Conservation (phyloP, 192 early-diverging fungal species). For the Jimgerdemannia lactiflua region DNA sequence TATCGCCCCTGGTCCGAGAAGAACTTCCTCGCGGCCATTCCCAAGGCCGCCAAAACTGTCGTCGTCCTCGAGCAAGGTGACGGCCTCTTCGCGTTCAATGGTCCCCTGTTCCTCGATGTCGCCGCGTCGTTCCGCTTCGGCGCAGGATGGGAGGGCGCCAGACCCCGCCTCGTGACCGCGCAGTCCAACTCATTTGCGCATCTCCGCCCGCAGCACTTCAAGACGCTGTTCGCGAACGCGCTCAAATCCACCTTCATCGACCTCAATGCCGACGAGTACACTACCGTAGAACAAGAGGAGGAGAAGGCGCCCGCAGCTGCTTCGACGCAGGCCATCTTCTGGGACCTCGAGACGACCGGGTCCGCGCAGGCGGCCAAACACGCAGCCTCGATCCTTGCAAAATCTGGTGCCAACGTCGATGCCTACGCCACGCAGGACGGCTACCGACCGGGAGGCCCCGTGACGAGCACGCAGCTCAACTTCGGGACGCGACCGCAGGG, state of each 20-base stretch:
- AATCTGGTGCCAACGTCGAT: conserved; percentile 32
- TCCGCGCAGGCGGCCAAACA: conserved; percentile 15
- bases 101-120: conserved; percentile 73
- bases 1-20: conserved; percentile 83
- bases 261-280: conserved; percentile 21
- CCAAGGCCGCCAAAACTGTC: conserved; percentile 62
- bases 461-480: conserved; percentile 52
- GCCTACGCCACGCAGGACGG: conserved; percentile 46
- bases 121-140: conserved; percentile 59
- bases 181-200: conserved; percentile 34
- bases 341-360: conserved; percentile 26
- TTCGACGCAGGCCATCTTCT: conserved; percentile 21
- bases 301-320: not conserved
- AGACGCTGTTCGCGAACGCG: conserved; percentile 13
- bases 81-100: conserved; percentile 45
- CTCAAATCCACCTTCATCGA: conserved; percentile 18
- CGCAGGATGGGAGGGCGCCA: conserved; percentile 32
- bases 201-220: conserved; percentile 18
- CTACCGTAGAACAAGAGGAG: not conserved
- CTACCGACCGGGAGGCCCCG: conserved; percentile 56
- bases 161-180: conserved; percentile 49
- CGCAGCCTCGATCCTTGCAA: conserved; percentile 39
- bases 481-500: conserved; percentile 38
- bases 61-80: conserved; percentile 70
- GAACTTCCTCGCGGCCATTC: conserved; percentile 68